These are phyloP conservation scores for Mycena leptocephala DNA, from an alignment of 768 basidiomycete genomes.

Conservation along the genomic window DNA sequence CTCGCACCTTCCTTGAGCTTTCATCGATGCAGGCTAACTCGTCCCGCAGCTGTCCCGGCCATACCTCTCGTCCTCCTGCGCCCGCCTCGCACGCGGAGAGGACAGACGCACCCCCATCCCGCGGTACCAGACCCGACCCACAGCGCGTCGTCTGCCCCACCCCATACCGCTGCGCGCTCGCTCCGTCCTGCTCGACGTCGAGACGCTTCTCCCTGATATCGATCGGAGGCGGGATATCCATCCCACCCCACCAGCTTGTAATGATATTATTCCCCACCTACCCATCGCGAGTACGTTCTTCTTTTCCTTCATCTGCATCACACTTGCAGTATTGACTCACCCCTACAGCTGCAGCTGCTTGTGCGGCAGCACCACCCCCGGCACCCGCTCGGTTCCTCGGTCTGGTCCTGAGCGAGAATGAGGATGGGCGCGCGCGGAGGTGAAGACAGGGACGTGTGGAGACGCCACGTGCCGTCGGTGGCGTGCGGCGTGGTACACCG, in stretches of 20 bases:
- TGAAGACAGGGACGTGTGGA: not conserved
- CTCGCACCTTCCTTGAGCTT: not conserved
- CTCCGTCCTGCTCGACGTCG: slow-evolving; percentile 1
- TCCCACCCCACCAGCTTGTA: not conserved
- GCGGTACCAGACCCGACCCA: not conserved
- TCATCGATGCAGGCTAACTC: slow-evolving; percentile 1
- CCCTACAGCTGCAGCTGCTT: not conserved
- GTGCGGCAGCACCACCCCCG: not conserved
- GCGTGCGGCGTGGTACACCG: not conserved
- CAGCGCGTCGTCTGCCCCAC: not conserved
- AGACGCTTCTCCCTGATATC: not conserved
- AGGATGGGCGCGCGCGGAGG: slow-evolving; percentile 2
- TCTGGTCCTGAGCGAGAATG: not conserved
- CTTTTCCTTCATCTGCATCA: not conserved
- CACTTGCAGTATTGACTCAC: not conserved
- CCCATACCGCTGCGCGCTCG: not conserved
- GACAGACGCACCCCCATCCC: not conserved
- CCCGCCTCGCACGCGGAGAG: not conserved
- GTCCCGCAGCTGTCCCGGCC: not conserved
- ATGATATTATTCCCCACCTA: not conserved
- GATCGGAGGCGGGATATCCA: not conserved
- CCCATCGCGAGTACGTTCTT: not conserved
- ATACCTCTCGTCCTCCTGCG: not conserved
- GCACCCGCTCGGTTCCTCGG: not conserved
- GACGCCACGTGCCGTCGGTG: not conserved